Evolutionary conservation across 441 rosid species (phyloP).

Genomic region (Jatropha podagrica): DNA sequence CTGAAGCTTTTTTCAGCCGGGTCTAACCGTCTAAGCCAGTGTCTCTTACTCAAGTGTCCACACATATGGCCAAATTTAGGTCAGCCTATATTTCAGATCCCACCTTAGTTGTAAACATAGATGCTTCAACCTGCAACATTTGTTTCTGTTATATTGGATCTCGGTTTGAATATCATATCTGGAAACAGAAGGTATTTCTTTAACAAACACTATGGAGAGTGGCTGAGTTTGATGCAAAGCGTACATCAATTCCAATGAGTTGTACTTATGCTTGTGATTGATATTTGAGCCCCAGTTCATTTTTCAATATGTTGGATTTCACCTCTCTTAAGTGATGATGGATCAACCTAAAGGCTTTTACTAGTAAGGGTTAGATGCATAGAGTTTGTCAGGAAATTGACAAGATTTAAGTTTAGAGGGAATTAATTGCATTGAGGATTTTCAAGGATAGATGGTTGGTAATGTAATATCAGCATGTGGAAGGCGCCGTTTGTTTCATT

Average conservation of each 20-base stretch:
- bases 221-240: not conserved
- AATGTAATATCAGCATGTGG: not conserved
- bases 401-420: not conserved
- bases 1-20: not conserved
- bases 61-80: not conserved
- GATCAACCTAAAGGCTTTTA: not conserved
- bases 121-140: not conserved
- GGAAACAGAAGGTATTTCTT: not conserved
- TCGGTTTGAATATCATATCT: not conserved
- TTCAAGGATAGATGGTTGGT: not conserved
- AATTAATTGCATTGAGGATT: not conserved
- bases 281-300: not conserved
- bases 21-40: not conserved
- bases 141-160: not conserved
- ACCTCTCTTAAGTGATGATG: not conserved
- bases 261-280: not conserved
- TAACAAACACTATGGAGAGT: not conserved
- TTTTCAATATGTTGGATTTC: not conserved
- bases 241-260: not conserved
- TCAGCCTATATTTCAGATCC: not conserved
- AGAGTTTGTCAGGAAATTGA: not conserved
- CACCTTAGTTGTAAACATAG: not conserved
- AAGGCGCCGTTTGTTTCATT: too few species aligned
- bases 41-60: not conserved
- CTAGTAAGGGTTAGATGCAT: not conserved